A percentile compares a stretch with the other conserved stretches of the same genome.
phyloP scores from a whole-genome alignment of 768 basidiomycete species.

The Termitomyces sp. region DNA sequence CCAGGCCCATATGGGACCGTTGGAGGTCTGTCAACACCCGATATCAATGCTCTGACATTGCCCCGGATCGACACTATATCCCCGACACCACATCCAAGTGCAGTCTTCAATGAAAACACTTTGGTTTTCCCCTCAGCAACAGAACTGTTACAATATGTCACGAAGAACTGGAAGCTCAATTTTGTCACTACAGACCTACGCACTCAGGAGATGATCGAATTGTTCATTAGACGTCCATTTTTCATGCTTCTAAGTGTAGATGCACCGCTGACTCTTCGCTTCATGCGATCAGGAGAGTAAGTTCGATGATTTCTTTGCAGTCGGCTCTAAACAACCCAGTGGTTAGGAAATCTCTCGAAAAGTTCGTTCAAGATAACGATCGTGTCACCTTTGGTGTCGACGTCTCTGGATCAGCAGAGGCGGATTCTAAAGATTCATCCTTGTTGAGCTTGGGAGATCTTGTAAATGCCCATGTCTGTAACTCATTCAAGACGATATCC shows the following conservation, averaged over 20 bases:
- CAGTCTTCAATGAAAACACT: conserved; percentile 6
- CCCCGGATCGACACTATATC: conserved; percentile 7
- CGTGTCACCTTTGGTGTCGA: conserved; percentile 53
- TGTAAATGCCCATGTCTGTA: conserved; percentile 58
- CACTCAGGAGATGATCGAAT: conserved; percentile 51
- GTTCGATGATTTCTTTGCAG: conserved; percentile 12
- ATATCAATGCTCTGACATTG: background rate
- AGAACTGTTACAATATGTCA: conserved; percentile 69
- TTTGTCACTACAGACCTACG: conserved; percentile 79
- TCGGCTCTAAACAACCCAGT: background rate
- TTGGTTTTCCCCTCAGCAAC: conserved; percentile 43
- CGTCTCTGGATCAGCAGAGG: conserved; percentile 9
- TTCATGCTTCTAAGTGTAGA: conserved; percentile 83
- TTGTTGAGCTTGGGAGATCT: conserved; percentile 37
- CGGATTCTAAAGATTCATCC: conserved; percentile 18
- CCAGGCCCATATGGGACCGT: background rate
- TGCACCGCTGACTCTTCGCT: conserved; percentile 75
- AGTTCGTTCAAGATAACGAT: conserved; percentile 77
- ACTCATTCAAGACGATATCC: conserved; percentile 54
- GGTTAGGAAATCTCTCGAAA: conserved; percentile 47
- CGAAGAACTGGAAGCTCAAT: conserved; percentile 73
- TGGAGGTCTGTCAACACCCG: background rate
- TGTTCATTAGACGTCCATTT: conserved; percentile 84
- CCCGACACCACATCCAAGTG: background rate
- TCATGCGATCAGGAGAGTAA: conserved; percentile 51